Conservation (phyloP, 1,284 basidiomycete genomes). For the Boletellus dicymbophilus region DNA sequence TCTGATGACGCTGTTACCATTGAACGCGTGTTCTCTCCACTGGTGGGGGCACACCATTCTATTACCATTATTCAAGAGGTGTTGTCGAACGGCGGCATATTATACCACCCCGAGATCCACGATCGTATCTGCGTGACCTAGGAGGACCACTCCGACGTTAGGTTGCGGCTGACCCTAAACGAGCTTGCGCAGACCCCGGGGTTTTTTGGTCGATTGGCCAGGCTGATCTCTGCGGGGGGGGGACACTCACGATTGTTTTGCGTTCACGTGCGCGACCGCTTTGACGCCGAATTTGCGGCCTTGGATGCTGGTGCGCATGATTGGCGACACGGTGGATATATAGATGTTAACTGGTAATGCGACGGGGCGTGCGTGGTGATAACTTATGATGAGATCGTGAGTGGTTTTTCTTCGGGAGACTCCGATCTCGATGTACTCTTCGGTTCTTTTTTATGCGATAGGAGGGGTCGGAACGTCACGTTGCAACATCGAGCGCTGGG, state of each 20-base stretch:
- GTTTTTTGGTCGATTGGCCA: conserved; percentile 10
- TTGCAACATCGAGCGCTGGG: too few relatives aligned
- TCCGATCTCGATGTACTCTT: too few relatives aligned
- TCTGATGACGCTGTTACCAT: conserved; percentile 9
- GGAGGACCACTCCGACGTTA: neutral
- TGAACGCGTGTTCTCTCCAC: conserved; percentile 16
- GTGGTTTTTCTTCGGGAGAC: too few relatives aligned
- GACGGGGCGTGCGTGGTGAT: too few relatives aligned
- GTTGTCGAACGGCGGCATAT: neutral
- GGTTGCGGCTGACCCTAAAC: conserved; percentile 1
- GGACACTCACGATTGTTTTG: conserved; percentile 18
- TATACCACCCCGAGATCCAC: conserved; percentile 12
- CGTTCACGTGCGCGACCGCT: conserved; percentile 17
- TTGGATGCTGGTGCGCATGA: neutral
- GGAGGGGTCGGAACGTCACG: too few relatives aligned
- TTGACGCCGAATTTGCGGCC: conserved; percentile 10
- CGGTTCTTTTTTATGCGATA: too few relatives aligned
- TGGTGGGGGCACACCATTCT: conserved; percentile 8
- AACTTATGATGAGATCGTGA: too few relatives aligned
- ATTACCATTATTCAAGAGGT: conserved; percentile 9
- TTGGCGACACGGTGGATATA: neutral
- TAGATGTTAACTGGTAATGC: neutral
- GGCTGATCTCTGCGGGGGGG: conserved; percentile 3
- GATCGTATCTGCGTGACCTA: conserved; percentile 10
- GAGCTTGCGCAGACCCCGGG: conserved; percentile 12